phyloP scores from a whole-genome alignment of 1,139 yeast genomes.

The Suhomyces wounanorum region DNA sequence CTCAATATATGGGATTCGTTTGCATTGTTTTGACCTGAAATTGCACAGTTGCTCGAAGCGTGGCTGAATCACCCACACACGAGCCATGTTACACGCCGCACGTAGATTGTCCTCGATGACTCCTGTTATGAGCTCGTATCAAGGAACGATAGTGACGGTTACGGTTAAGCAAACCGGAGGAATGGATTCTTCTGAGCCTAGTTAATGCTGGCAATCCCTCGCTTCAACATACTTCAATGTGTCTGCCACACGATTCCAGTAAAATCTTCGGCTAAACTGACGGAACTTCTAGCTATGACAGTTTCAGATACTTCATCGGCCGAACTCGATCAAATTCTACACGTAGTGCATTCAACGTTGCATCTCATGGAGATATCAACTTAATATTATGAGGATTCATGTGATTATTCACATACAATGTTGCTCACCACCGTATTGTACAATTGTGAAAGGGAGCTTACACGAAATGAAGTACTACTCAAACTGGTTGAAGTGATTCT shows the following conservation, averaged over 20 bases:
- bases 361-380: background rate
- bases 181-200: background rate
- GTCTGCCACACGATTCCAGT: background rate
- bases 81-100: conserved; percentile 4
- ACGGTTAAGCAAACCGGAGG: conserved; percentile 1
- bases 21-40: conserved; percentile 8
- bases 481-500: background rate
- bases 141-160: background rate
- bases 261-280: no score
- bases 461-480: background rate
- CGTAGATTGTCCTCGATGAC: conserved; percentile 5
- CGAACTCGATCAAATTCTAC: background rate
- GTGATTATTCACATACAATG: background rate
- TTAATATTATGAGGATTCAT: background rate
- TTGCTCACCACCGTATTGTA: background rate
- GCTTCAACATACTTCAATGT: background rate
- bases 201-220: no score
- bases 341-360: background rate
- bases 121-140: conserved; percentile 5
- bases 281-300: no score
- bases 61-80: conserved; percentile 9
- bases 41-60: conserved; percentile 9
- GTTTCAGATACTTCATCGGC: background rate
- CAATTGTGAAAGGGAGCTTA: background rate
- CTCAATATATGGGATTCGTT: background rate